Evolutionary conservation across 2,329 filamentous ascomycete genomes (phyloP), one percentile per base, ranked within the genome.

Genomic region (Chrysosporium queenslandicum): DNA sequence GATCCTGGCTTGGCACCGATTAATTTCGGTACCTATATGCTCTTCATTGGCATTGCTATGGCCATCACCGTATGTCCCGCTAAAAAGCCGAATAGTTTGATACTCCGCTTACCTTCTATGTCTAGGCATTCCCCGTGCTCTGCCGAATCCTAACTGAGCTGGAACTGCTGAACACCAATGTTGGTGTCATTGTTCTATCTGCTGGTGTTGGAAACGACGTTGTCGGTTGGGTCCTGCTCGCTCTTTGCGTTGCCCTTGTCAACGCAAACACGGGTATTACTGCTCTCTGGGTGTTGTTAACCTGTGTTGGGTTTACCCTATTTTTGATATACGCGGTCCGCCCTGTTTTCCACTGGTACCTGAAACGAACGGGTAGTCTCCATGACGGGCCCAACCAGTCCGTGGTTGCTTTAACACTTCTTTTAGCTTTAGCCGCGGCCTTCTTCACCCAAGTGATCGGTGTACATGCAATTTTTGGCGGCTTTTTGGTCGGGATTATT

Each of bases 201-300:
- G 88, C 89, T 4, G 91, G 91, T 48, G 89, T 96, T 12, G 88
- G 87, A 1, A 96, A 97, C 65, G 91, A 97, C 63, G 88, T 92
- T 14, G 81, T 85, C 2, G 87, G 87, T 53, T 97, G 91, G 91
- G 84, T 96, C 58, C 74, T 97, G 14, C 81, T 97, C 21, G 91
- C 91, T 0, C 82, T 97, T 25, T 96, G 91, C 59, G 90, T 97
- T 30, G 87, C 91, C 0, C 77, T 97, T 23, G 90, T 95, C 62
- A 97, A 97, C 64, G 88, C 90, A 27, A 82, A 82, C 14, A 84
- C 78, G 41, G 91, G 91, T 0, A 67, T 97, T 18, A 83, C 87
- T 0, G 89, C 91, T 0, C 76, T 97, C 0, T 97, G 82, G 70
- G 88, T 95, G 4, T 71, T 97, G 4, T 76, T 97, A 11, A 81